Conservation (phyloP, 176 grass and related monocot genomes). For the Eragrostis curvula region DNA sequence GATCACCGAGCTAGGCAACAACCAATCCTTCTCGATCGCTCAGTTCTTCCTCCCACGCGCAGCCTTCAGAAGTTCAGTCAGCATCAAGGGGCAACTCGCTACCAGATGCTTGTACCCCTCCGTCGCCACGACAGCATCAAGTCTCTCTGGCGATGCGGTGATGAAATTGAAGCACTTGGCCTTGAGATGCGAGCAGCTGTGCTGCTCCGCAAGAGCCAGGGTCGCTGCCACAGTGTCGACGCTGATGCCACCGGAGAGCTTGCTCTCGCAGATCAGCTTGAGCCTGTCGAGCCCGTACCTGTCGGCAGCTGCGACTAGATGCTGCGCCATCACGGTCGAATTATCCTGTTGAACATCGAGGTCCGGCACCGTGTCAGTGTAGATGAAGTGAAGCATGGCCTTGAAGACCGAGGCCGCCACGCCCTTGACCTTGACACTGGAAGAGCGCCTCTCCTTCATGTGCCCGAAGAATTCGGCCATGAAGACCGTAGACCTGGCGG, state of each 20-base stretch:
- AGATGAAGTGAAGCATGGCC: slow-evolving; percentile 57
- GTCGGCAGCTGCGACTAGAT: slow-evolving; percentile 45
- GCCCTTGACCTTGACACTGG: background rate
- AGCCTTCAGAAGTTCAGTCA: slow-evolving; percentile 13
- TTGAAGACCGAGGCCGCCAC: slow-evolving; percentile 30
- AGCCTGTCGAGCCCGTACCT: slow-evolving; percentile 56
- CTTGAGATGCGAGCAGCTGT: slow-evolving; percentile 52
- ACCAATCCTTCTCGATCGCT: too few species aligned
- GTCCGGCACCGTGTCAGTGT: slow-evolving; percentile 45
- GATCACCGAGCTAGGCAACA: too few species aligned
- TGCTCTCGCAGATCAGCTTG: slow-evolving; percentile 45
- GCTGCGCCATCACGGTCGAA: slow-evolving; percentile 13
- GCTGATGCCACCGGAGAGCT: slow-evolving; percentile 27
- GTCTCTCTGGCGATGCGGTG: slow-evolving; percentile 3
- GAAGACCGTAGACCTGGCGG: slow-evolving; percentile 35
- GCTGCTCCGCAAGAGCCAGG: slow-evolving; percentile 48
- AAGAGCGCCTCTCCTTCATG: slow-evolving; percentile 17
- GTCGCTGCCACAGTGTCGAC: slow-evolving; percentile 35
- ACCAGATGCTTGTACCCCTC: slow-evolving; percentile 13
- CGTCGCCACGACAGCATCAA: background rate
- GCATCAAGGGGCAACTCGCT: background rate
- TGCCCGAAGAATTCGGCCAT: slow-evolving; percentile 31
- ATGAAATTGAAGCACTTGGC: slow-evolving; percentile 49
- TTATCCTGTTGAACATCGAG: background rate
- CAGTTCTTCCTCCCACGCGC: background rate